Evolutionary conservation across 352 stramenopile species (phyloP), one percentile per base, ranked within the genome.

Genomic region (Thalassiosira hispida): DNA sequence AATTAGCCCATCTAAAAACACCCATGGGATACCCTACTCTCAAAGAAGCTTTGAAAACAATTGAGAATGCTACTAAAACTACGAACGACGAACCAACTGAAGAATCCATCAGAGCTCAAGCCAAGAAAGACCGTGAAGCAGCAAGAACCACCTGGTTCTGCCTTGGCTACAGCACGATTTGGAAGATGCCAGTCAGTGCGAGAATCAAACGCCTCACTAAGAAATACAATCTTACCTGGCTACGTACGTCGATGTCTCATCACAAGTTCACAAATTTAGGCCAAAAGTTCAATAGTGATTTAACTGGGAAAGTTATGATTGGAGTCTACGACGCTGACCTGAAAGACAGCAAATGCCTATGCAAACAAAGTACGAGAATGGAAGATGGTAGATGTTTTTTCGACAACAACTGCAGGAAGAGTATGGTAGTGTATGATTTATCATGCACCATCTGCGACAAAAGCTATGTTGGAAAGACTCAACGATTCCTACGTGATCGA

Each of bases 241-340:
- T 82, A 0, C 1, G 65, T 8, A 38, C 22, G 1, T 59, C 57
- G 60, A 74, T 81, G 63, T 59, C 63, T 11, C 65, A 81, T 27
- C 23, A 59, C 44, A 68, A 42, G 55, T 77, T 77, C n/a, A 49
- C 67, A 0, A 83, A 83, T 52, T 44, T 77, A 3, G 29, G 66
- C 1, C 20, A 77, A 51, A 69, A 73, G 12, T 60, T 82, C 20
- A 69, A 73, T 25, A 52, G 55, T 18, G 59, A 82, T 35, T 18
- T 77, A 18, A 67, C 2, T 1, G 49, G 14, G 4, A 82, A 82
- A 67, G n/a, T 68, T 16, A 70, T 55, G 29, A 23, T 62, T 0
- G 73, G 56, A 14, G 68, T 81, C 5, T 20, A 40, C 44, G 67
- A 76, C 22, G 5, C 0, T 2, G 18, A 68, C 1, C 6, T 55